phyloP scores from a whole-genome alignment of 345 rosid species.

The Hevea brasiliensis region DNA sequence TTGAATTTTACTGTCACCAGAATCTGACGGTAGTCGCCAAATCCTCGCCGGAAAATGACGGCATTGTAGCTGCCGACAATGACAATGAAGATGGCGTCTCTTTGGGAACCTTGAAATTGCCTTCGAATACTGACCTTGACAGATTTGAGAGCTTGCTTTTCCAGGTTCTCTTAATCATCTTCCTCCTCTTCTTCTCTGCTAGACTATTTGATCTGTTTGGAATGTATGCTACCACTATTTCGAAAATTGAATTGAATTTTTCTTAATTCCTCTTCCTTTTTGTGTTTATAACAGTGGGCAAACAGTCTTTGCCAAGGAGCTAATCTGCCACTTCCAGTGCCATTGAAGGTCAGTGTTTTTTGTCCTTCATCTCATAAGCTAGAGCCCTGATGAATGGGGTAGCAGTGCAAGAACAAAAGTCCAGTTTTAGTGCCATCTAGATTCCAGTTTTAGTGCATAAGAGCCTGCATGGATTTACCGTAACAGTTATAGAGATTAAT shows the following conservation, averaged over 20 bases:
- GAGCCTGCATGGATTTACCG: not conserved
- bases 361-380: not conserved
- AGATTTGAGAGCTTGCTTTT: constrained; percentile 70
- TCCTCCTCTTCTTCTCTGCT: no score
- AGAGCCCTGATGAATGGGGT: not conserved
- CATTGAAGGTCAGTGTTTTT: constrained; percentile 60
- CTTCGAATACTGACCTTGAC: constrained; percentile 51
- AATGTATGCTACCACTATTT: no score
- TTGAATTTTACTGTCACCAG: constrained; percentile 9
- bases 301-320: constrained; percentile 95
- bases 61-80: constrained; percentile 37
- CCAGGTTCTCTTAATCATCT: constrained; percentile 43
- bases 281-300: constrained; percentile 63
- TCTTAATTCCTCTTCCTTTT: not conserved
- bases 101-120: constrained; percentile 82
- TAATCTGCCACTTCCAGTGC: constrained; percentile 77
- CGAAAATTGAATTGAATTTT: not conserved
- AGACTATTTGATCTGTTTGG: no score
- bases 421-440: no score
- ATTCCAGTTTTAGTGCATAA: no score
- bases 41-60: constrained; percentile 35
- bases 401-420: not conserved
- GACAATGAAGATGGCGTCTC: constrained; percentile 64
- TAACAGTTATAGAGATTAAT: not conserved
- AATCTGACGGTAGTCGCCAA: constrained; percentile 21